A percentile compares a stretch with the other conserved stretches of the same genome.
These are phyloP conservation scores for Aspergillus melleus DNA, from an alignment of 2,329 filamentous ascomycete species.

Conservation along the genomic window DNA sequence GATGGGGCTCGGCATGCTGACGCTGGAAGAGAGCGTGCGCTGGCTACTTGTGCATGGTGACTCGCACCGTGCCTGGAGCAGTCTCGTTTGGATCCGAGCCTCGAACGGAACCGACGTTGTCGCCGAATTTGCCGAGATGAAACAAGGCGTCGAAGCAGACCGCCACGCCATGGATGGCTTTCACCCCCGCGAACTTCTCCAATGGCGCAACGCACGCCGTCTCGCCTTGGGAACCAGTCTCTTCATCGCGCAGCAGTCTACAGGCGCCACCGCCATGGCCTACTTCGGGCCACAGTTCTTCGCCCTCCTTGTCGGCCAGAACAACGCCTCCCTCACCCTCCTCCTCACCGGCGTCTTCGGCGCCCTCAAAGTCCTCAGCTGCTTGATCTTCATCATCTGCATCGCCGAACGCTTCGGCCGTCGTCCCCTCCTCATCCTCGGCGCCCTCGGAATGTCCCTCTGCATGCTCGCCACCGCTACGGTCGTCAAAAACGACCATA, in stretches of 20 bases:
- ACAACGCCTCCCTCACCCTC: constrained; percentile 45
- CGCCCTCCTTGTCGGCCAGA: constrained; percentile 49
- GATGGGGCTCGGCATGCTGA: constrained; percentile 51
- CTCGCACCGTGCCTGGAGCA: constrained; percentile 48
- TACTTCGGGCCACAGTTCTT: constrained; percentile 60
- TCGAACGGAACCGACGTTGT: constrained; percentile 36
- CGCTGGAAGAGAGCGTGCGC: constrained; percentile 51
- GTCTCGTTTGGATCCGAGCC: constrained; percentile 54
- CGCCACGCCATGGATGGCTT: constrained; percentile 47
- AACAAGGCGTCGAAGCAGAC: constrained; percentile 49
- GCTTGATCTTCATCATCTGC: constrained; percentile 54
- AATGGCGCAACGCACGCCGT: constrained; percentile 47
- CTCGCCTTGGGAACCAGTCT: constrained; percentile 47
- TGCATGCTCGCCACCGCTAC: constrained; percentile 51
- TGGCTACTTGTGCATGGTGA: constrained; percentile 53
- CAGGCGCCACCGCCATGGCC: constrained; percentile 55
- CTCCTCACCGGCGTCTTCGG: constrained; percentile 56
- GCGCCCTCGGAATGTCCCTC: constrained; percentile 45
- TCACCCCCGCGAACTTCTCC: constrained; percentile 46
- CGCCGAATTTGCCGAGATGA: constrained; percentile 54
- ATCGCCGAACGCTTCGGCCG: constrained; percentile 55
- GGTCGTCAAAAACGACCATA: constrained; percentile 45
- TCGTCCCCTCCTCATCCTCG: constrained; percentile 51
- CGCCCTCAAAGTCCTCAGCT: constrained; percentile 54
- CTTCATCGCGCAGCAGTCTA: constrained; percentile 56